Conservation (phyloP, 2,329 filamentous ascomycete genomes). For the Septoria petroselini region DNA sequence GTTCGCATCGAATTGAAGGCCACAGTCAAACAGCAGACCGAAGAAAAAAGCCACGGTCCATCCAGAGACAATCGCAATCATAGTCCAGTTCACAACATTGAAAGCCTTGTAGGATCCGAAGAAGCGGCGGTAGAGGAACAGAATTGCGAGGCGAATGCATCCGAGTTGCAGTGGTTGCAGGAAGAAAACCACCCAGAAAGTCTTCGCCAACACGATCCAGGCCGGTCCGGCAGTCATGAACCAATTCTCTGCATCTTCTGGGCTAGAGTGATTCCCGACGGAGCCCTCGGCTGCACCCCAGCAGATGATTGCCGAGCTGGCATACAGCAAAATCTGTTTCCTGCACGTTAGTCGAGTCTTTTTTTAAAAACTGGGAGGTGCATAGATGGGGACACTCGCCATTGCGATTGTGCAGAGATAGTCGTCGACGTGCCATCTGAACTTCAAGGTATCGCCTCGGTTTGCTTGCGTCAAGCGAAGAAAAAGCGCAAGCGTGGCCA, state of each 20-base stretch:
- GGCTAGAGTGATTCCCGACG: slow-evolving; percentile 15
- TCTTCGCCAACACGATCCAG: slow-evolving; percentile 19
- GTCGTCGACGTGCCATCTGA: slow-evolving; percentile 16
- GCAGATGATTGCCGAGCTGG: slow-evolving; percentile 11
- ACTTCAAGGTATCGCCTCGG: slow-evolving; percentile 12
- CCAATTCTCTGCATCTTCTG: slow-evolving; percentile 19
- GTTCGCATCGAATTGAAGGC: slow-evolving; percentile 13
- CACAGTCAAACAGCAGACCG: slow-evolving; percentile 18
- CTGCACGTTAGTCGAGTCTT: too few relatives aligned
- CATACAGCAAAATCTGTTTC: slow-evolving; percentile 15
- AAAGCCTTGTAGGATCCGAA: slow-evolving; percentile 16
- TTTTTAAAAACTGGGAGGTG: background rate
- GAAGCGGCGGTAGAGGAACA: slow-evolving; percentile 20
- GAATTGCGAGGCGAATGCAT: slow-evolving; percentile 16
- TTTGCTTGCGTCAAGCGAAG: slow-evolving; percentile 15
- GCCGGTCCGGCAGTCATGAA: slow-evolving; percentile 15
- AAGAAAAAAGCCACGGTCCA: slow-evolving; percentile 19
- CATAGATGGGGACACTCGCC: slow-evolving; percentile 2
- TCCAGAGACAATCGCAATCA: slow-evolving; percentile 15
- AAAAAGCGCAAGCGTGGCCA: slow-evolving; percentile 13
- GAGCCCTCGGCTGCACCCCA: slow-evolving; percentile 16
- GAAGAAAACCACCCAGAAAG: slow-evolving; percentile 19
- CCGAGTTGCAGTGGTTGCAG: slow-evolving; percentile 17
- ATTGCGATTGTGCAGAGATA: slow-evolving; percentile 15
- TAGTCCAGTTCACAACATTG: slow-evolving; percentile 14